phyloP scores from a whole-genome alignment of 257 asterid genomes.

The Perilla frutescens region DNA sequence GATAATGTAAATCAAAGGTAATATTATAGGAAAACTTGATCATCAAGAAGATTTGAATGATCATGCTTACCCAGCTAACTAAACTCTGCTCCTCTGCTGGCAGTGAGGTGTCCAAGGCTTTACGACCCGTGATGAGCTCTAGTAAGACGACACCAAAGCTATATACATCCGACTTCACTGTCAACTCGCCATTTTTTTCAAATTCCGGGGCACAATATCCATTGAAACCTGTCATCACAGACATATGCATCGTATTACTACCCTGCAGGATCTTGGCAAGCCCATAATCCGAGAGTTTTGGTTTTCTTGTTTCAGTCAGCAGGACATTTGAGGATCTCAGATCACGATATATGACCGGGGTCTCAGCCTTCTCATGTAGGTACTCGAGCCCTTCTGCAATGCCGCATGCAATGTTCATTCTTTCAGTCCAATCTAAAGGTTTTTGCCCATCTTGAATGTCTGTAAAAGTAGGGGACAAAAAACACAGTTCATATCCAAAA shows the following conservation, averaged over 20 bases:
- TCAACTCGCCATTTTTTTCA: slow-evolving; percentile 58
- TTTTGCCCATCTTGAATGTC: slow-evolving; percentile 48
- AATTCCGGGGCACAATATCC: slow-evolving; percentile 78
- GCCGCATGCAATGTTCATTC: slow-evolving; percentile 76
- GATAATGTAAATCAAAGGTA: no score
- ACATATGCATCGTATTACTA: slow-evolving; percentile 49
- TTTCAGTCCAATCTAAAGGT: slow-evolving; percentile 57
- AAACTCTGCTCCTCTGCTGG: slow-evolving; percentile 61
- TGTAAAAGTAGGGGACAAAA: slow-evolving; percentile 25
- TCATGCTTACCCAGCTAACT: slow-evolving; percentile 63
- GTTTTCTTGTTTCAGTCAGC: slow-evolving; percentile 51
- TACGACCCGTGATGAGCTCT: slow-evolving; percentile 75
- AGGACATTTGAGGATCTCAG: slow-evolving; percentile 58
- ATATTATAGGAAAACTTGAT: no score
- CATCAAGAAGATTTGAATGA: neutral
- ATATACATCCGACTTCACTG: slow-evolving; percentile 69
- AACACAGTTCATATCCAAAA: neutral
- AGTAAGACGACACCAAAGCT: slow-evolving; percentile 70
- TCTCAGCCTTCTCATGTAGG: slow-evolving; percentile 64
- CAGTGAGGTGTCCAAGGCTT: slow-evolving; percentile 57
- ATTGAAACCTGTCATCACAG: slow-evolving; percentile 51
- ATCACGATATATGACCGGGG: slow-evolving; percentile 66
- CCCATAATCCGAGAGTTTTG: slow-evolving; percentile 64
- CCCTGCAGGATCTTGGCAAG: slow-evolving; percentile 59
- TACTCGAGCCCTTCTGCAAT: slow-evolving; percentile 72